These are phyloP conservation scores for Recurvomyces mirabilis DNA, from an alignment of 495 filamentous ascomycete species.

Conservation along the genomic window DNA sequence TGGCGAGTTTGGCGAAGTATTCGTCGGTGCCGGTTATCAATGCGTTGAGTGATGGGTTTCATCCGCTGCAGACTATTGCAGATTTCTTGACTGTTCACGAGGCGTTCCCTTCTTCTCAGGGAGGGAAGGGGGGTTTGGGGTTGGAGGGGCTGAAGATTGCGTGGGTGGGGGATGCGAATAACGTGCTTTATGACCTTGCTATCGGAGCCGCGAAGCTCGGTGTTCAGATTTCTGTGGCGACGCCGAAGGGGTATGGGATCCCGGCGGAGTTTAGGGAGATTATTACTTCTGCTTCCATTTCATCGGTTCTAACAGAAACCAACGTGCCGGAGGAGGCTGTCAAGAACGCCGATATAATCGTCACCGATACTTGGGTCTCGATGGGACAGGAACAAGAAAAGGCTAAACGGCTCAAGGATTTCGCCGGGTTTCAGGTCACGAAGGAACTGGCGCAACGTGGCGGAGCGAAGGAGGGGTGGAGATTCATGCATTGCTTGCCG, in stretches of 20 bases:
- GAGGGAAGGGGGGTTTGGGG: slow-evolving; percentile 43
- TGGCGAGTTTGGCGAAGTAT: slow-evolving; percentile 64
- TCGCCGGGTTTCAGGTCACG: slow-evolving; percentile 84
- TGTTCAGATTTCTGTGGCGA: slow-evolving; percentile 72
- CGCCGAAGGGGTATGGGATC: slow-evolving; percentile 72
- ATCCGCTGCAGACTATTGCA: slow-evolving; percentile 85
- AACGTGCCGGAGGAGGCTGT: slow-evolving; percentile 78
- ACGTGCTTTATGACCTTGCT: slow-evolving; percentile 86
- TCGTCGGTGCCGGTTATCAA: slow-evolving; percentile 89
- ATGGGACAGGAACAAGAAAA: slow-evolving; percentile 93
- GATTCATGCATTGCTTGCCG: slow-evolving; percentile 98
- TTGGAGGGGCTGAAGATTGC: slow-evolving; percentile 78
- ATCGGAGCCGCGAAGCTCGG: slow-evolving; percentile 79
- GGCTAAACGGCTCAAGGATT: slow-evolving; percentile 62
- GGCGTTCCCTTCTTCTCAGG: slow-evolving; percentile 41
- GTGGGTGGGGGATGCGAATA: slow-evolving; percentile 95
- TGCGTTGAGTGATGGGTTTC: slow-evolving; percentile 75
- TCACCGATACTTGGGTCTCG: slow-evolving; percentile 94
- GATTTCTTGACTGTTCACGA: slow-evolving; percentile 89
- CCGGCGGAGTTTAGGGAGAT: slow-evolving; percentile 55
- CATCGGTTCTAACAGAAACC: slow-evolving; percentile 58
- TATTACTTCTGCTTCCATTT: slow-evolving; percentile 50
- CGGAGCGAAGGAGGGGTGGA: slow-evolving; percentile 81
- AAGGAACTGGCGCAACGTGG: slow-evolving; percentile 67
- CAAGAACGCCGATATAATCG: slow-evolving; percentile 75